Base-by-base conservation (phyloP, 768 basidiomycete species). In the Russula brevipes region DNA sequence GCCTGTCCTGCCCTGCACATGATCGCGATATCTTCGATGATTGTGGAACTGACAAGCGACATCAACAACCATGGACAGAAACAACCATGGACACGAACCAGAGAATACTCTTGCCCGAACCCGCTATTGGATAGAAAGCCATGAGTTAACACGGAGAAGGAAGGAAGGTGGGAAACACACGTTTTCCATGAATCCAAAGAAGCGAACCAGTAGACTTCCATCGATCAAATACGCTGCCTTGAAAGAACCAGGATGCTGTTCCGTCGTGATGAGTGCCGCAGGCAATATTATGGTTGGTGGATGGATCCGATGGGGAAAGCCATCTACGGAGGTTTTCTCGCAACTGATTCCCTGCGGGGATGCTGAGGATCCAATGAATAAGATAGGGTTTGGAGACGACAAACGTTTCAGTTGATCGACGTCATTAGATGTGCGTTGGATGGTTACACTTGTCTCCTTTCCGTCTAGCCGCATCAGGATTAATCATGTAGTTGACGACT, bases 251-350 rank as follows among this genome's bases (percentile, higher is more conserved):
- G 2, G 33, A n/a, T 16, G 52, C 44, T 6, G 38, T 60, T 30
- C 44, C 41, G 5, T 42, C 17, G 30, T 47, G 59, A 24, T 39
- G 44, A 17, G 36, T 11, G 24, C 7, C 4, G 24, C 19, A 14
- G 0, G 46, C 36, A 24, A n/a, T 47, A 38, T 60, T 45, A 24
- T 46, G 52, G 8, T 60, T 60, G 6, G 42, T 45, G 12, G 45
- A 53, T 2, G 59, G 59, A 24, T 60, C 53, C 6, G 59, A n/a
- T 12, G 59, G 59, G 3, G 52, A 60, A 45, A 60, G 59, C 59
- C 59, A 60, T 24, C 30, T 39, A 5, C 31, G 19, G n/a, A 60
- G 5, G 31, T 19, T 10, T 1, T 47, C 9, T 7, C 33, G 41
- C 16, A 53, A 5, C 19, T 38, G 31, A 16, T 35, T 45, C 16